Evolutionary conservation across 768 basidiomycete species (phyloP).

Genomic region (Podaxis pistillaris): DNA sequence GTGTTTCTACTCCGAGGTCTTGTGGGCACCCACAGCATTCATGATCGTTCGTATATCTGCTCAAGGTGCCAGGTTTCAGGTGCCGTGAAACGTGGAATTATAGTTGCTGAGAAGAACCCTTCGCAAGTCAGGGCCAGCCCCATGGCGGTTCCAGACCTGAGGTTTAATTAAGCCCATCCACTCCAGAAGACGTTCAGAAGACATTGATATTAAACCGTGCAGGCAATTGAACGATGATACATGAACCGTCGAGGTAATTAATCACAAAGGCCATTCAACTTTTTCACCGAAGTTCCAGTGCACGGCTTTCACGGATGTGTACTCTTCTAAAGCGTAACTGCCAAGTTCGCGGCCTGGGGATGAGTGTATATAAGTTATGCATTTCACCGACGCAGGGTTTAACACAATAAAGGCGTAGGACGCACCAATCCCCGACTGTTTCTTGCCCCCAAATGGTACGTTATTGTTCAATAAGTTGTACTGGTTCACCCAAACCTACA

Average conservation of each 20-base stretch:
- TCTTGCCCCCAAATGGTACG: conserved; percentile 95
- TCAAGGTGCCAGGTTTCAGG: background rate
- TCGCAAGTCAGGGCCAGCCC: background rate
- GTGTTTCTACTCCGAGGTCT: conserved; percentile 1
- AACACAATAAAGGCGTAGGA: conserved; percentile 11
- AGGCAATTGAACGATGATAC: background rate
- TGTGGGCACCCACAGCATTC: background rate
- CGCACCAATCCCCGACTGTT: conserved; percentile 84
- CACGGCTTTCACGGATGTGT: conserved; percentile 77
- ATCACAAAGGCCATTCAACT: conserved; percentile 73
- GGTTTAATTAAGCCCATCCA: conserved; percentile 3
- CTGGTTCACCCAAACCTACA: conserved; percentile 89
- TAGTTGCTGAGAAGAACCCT: background rate
- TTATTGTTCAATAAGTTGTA: conserved; percentile 84
- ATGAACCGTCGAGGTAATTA: background rate
- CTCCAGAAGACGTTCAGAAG: background rate
- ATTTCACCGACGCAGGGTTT: background rate
- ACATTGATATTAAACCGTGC: background rate
- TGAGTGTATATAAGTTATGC: background rate
- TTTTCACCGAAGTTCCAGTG: conserved; percentile 89
- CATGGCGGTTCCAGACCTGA: conserved; percentile 1
- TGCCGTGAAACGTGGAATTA: background rate
- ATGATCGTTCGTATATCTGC: background rate
- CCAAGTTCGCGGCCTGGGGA: conserved; percentile 80
- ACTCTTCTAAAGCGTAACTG: conserved; percentile 80